A percentile compares a stretch with the other conserved stretches of the same genome.
phyloP scores from a whole-genome alignment of 2,329 filamentous ascomycete species.

The Fusarium vanettenii region DNA sequence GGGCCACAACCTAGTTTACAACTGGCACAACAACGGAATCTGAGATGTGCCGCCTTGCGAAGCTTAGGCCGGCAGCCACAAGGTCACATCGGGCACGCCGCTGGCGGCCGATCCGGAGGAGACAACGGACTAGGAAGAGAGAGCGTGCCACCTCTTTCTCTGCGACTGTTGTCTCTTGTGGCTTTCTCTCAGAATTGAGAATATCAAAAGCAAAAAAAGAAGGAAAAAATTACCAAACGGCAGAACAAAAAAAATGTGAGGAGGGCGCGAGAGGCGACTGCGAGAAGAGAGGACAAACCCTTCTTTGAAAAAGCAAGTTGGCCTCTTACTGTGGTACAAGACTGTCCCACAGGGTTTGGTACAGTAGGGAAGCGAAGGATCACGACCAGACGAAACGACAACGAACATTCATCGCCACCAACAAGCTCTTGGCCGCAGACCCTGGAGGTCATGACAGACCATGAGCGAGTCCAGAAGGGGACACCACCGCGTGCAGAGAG shows the following conservation, averaged over 20 bases:
- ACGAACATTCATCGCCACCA: constrained; percentile 5
- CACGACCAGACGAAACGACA: not conserved
- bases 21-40: constrained; percentile 34
- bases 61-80: constrained; percentile 25
- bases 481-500: not conserved
- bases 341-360: not conserved
- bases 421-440: constrained; percentile 1
- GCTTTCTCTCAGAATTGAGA: not conserved
- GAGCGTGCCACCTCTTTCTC: not conserved
- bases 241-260: not conserved
- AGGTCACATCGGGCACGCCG: constrained; percentile 15
- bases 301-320: constrained; percentile 14
- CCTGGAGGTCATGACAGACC: constrained; percentile 19
- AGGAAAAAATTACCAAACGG: not conserved
- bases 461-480: constrained; percentile 4
- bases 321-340: constrained; percentile 9
- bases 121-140: not conserved
- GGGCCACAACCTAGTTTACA: constrained; percentile 23
- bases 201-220: not conserved
- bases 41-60: constrained; percentile 17
- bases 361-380: not conserved
- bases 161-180: not conserved
- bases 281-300: constrained; percentile 10
- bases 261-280: constrained; percentile 5
- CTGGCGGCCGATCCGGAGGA: constrained; percentile 16